These are phyloP conservation scores for Thielaviopsis punctulata DNA, from an alignment of 2,329 filamentous ascomycete genomes.

Conservation along the genomic window DNA sequence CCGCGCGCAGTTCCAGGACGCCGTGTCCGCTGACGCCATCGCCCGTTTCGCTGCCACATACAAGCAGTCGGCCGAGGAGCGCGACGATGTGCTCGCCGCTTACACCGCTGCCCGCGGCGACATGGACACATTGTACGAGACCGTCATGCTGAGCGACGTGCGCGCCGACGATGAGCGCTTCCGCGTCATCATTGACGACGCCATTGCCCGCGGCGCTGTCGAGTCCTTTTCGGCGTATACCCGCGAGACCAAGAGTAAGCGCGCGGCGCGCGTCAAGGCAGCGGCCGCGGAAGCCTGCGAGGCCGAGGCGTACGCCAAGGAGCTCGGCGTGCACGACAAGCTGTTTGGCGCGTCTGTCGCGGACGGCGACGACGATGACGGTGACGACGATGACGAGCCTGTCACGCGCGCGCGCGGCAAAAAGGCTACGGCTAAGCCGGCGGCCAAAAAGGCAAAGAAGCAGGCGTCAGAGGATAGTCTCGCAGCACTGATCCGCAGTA, in stretches of 20 bases:
- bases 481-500: conserved; percentile 56
- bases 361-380: conserved; percentile 14
- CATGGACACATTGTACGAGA: conserved; percentile 61
- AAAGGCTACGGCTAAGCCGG: not conserved
- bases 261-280: conserved; percentile 38
- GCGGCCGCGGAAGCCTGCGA: conserved; percentile 53
- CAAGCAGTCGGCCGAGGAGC: conserved; percentile 75
- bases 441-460: conserved; percentile 22
- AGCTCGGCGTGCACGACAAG: conserved; percentile 57
- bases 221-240: conserved; percentile 50
- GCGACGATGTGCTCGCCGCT: conserved; percentile 54
- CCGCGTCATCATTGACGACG: conserved; percentile 60
- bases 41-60: conserved; percentile 61
- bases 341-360: conserved; percentile 30
- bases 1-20: conserved; percentile 61
- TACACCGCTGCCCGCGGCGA: conserved; percentile 59
- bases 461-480: conserved; percentile 35
- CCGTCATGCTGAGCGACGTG: conserved; percentile 74
- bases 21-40: conserved; percentile 59
- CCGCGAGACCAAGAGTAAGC: conserved; percentile 51
- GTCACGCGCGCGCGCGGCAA: not conserved
- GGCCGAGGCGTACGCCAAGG: conserved; percentile 57
- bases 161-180: conserved; percentile 76
- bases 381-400: conserved; percentile 14
- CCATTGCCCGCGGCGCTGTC: conserved; percentile 55